Conservation (phyloP, 768 basidiomycete species). For the Amanita jacksonii region DNA sequence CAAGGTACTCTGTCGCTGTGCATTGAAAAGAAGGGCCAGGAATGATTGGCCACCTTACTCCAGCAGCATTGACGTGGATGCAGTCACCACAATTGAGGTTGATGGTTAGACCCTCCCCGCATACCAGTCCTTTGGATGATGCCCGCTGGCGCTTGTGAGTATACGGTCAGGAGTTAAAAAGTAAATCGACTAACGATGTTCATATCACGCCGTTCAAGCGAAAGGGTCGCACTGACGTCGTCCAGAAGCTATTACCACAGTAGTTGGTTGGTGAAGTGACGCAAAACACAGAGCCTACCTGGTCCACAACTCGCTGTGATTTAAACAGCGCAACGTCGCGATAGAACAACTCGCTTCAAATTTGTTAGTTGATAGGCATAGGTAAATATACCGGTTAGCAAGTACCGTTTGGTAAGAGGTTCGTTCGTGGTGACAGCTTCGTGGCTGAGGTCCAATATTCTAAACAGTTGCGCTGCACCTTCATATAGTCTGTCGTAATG, state of each 20-base stretch:
- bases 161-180: neutral
- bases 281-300: slow-evolving; percentile 28
- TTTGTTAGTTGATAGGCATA: slow-evolving; percentile 6
- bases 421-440: slow-evolving; percentile 47
- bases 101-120: slow-evolving; percentile 54
- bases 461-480: slow-evolving; percentile 55
- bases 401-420: slow-evolving; percentile 59
- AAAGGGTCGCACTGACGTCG: slow-evolving; percentile 79
- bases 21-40: slow-evolving; percentile 1
- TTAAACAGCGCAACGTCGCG: slow-evolving; percentile 73
- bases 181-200: slow-evolving; percentile 51
- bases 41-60: slow-evolving; percentile 30
- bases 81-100: slow-evolving; percentile 45
- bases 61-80: slow-evolving; percentile 43
- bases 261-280: slow-evolving; percentile 1
- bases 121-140: slow-evolving; percentile 81
- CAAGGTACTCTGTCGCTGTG: slow-evolving; percentile 45
- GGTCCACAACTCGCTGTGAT: slow-evolving; percentile 70
- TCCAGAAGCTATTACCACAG: slow-evolving; percentile 61
- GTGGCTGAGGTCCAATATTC: slow-evolving; percentile 59
- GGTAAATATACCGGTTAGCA: neutral
- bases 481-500: neutral
- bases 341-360: slow-evolving; percentile 76
- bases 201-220: slow-evolving; percentile 62
- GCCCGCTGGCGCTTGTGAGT: slow-evolving; percentile 51